These are phyloP conservation scores for Ceratopteris richardii DNA, from an alignment of 75 land plant species.

Conservation along the genomic window DNA sequence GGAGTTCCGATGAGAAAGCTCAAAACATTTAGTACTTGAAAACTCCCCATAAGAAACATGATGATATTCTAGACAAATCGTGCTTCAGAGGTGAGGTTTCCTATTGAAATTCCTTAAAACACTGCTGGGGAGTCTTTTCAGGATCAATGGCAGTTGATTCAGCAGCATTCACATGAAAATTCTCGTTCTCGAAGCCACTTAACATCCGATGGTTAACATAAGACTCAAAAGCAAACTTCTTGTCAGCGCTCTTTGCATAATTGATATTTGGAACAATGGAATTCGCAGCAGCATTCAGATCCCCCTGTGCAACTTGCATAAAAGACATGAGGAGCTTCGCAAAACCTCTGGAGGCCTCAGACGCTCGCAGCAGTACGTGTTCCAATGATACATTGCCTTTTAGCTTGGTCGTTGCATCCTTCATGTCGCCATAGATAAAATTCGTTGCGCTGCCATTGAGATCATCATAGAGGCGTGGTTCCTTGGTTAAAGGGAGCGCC, in stretches of 20 bases:
- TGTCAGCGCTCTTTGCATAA: conserved; percentile 19
- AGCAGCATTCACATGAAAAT: conserved; percentile 30
- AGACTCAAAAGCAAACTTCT: conserved; percentile 41
- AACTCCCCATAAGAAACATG: too few species aligned
- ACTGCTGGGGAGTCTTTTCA: conserved; percentile 44
- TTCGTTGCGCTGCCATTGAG: too few species aligned
- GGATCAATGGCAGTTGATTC: too few species aligned
- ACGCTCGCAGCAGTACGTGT: conserved; percentile 14
- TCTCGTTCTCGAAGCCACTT: conserved; percentile 14
- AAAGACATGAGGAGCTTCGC: conserved; percentile 27
- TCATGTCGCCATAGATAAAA: too few species aligned
- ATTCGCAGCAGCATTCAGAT: conserved; percentile 38
- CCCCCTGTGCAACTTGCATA: conserved; percentile 56
- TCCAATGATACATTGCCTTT: too few species aligned
- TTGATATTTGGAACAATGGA: conserved; percentile 28
- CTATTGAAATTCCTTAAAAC: conserved; percentile 62
- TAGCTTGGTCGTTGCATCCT: too few species aligned
- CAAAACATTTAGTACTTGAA: too few species aligned
- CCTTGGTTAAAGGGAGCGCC: too few species aligned
- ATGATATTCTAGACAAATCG: too few species aligned
- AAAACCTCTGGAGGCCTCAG: conserved; percentile 35
- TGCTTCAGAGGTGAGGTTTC: too few species aligned
- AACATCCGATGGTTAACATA: conserved; percentile 40
- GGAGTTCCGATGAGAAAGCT: too few species aligned
- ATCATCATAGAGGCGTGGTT: too few species aligned